Conservation (phyloP, 306 rosid species). For the Dryas drummondii region DNA sequence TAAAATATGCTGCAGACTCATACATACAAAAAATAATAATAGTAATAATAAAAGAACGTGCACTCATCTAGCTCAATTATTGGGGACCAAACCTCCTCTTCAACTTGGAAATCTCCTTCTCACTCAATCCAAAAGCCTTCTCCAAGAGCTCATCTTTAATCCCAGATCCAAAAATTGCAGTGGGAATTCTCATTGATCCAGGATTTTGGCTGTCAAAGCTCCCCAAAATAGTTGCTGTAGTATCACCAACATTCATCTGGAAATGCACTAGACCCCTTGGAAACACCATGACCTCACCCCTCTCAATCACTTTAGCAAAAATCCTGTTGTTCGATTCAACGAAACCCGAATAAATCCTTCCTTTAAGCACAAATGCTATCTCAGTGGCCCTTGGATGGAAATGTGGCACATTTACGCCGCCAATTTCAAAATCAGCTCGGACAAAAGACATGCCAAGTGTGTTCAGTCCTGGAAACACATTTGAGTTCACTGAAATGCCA, state of each 20-base stretch:
- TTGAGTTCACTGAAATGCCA: constrained; percentile 57
- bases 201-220: constrained; percentile 94
- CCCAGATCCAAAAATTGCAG: constrained; percentile 74
- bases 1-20: not conserved
- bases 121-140: constrained; percentile 78
- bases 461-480: constrained; percentile 81
- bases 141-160: constrained; percentile 73
- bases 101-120: constrained; percentile 59
- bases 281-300: constrained; percentile 91
- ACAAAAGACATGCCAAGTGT: constrained; percentile 85
- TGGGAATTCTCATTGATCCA: constrained; percentile 65
- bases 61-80: constrained; percentile 18
- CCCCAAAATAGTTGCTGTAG: constrained; percentile 74
- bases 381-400: constrained; percentile 91
- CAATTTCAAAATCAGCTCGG: constrained; percentile 77
- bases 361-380: constrained; percentile 71
- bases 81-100: constrained; percentile 53
- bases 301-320: constrained; percentile 74
- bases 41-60: not conserved
- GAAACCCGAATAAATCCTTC: constrained; percentile 78
- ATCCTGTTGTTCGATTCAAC: constrained; percentile 66
- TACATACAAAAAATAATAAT: not conserved
- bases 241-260: constrained; percentile 88
- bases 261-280: constrained; percentile 86
- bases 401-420: constrained; percentile 78